These are phyloP conservation scores for Penicillium capsulatum DNA, from an alignment of 2,329 filamentous ascomycete genomes.

Conservation along the genomic window DNA sequence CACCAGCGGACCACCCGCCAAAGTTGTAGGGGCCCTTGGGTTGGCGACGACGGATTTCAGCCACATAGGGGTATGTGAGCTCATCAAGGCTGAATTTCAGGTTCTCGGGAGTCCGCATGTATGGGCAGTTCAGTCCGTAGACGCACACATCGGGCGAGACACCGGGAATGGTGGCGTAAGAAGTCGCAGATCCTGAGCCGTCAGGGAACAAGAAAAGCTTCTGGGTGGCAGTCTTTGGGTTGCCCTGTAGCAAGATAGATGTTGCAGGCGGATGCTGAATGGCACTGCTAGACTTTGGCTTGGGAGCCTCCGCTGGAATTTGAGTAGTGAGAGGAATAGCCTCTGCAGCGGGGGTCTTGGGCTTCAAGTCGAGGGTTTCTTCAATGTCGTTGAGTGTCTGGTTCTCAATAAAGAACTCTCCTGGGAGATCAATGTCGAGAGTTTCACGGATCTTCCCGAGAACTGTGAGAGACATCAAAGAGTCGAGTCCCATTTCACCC, in stretches of 20 bases:
- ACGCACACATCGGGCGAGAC: slow-evolving; percentile 40
- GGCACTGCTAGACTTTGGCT: slow-evolving; percentile 11
- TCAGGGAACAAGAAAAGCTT: slow-evolving; percentile 45
- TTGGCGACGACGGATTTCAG: slow-evolving; percentile 47
- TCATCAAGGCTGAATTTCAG: slow-evolving; percentile 34
- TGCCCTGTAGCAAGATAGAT: slow-evolving; percentile 43
- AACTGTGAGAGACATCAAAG: slow-evolving; percentile 44
- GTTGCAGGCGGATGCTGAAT: slow-evolving; percentile 37
- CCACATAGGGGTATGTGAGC: slow-evolving; percentile 38
- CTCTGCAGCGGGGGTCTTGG: slow-evolving; percentile 25
- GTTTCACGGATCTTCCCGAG: slow-evolving; percentile 45
- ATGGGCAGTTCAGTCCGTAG: slow-evolving; percentile 44
- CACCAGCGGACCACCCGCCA: slow-evolving; percentile 72
- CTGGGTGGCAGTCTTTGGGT: slow-evolving; percentile 41
- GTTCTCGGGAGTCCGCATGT: slow-evolving; percentile 42
- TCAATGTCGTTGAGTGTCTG: slow-evolving; percentile 41
- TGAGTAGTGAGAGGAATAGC: slow-evolving; percentile 23
- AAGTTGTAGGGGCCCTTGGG: slow-evolving; percentile 58
- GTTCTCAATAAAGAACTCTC: slow-evolving; percentile 45
- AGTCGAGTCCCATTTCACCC: slow-evolving; percentile 45
- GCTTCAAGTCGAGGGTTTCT: slow-evolving; percentile 37
- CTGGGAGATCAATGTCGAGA: slow-evolving; percentile 40
- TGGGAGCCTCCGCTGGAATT: slow-evolving; percentile 21
- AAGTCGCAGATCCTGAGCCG: slow-evolving; percentile 46
- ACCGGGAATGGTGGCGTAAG: slow-evolving; percentile 43